phyloP scores from a whole-genome alignment of 2,329 filamentous ascomycete genomes.

The Chaetoscypha palmicola region DNA sequence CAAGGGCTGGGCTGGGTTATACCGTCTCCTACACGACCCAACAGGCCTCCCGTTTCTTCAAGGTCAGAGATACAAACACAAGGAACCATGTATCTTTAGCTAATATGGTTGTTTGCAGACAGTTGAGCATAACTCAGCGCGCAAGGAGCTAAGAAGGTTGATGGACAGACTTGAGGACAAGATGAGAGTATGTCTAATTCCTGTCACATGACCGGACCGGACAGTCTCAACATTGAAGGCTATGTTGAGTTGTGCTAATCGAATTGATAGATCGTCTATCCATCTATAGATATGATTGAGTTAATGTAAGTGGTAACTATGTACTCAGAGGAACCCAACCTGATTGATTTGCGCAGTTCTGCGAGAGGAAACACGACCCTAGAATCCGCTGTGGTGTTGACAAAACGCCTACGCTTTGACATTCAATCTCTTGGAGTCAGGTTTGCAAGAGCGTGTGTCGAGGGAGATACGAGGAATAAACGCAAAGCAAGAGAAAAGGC shows the following conservation, averaged over 20 bases:
- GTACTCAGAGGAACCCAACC: no score
- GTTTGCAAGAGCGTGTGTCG: slow-evolving; percentile 61
- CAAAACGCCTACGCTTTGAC: slow-evolving; percentile 74
- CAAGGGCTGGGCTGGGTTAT: slow-evolving; percentile 69
- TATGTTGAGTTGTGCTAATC: neutral
- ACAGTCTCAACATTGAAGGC: neutral
- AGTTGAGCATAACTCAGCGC: slow-evolving; percentile 62
- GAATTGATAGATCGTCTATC: slow-evolving; percentile 64
- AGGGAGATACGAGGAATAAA: slow-evolving; percentile 40
- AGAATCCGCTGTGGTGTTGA: slow-evolving; percentile 76
- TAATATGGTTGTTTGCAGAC: slow-evolving; percentile 36
- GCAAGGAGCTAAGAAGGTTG: slow-evolving; percentile 60
- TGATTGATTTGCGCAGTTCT: slow-evolving; percentile 38
- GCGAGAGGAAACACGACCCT: slow-evolving; percentile 72
- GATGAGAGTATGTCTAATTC: slow-evolving; percentile 56
- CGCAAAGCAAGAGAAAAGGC: slow-evolving; percentile 43
- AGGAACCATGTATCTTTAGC: no score
- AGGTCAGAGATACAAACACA: slow-evolving; percentile 39
- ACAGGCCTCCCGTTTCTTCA: slow-evolving; percentile 72
- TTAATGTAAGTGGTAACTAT: slow-evolving; percentile 67
- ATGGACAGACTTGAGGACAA: slow-evolving; percentile 75
- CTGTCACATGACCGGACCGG: slow-evolving; percentile 1
- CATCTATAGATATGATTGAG: slow-evolving; percentile 87
- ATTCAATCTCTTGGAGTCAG: slow-evolving; percentile 74
- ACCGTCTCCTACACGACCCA: slow-evolving; percentile 80